These are phyloP conservation scores for Debaryomyces psychrophilus DNA, from an alignment of 1,139 yeast species.

Conservation along the genomic window DNA sequence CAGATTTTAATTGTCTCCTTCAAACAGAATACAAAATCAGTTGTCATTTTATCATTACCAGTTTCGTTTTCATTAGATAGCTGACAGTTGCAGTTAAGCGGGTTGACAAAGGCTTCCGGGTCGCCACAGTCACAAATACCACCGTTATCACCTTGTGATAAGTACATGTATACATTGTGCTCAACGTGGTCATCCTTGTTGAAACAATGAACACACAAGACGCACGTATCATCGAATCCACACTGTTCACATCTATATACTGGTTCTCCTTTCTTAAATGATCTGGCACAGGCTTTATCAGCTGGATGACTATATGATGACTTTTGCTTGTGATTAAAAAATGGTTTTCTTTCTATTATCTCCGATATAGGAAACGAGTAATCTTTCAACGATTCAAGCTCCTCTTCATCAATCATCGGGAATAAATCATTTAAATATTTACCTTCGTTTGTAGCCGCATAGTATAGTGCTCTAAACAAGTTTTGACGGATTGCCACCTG, in stretches of 20 bases:
- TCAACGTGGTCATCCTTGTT: constrained; percentile 65
- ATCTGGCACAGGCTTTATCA: constrained; percentile 61
- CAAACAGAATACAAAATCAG: constrained; percentile 23
- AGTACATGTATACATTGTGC: constrained; percentile 61
- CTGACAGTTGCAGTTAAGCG: constrained; percentile 54
- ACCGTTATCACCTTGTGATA: constrained; percentile 49
- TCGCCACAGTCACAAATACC: constrained; percentile 96
- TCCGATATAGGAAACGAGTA: constrained; percentile 18
- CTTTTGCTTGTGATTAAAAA: constrained; percentile 15
- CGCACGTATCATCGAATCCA: constrained; percentile 76
- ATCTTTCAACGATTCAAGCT: constrained; percentile 20
- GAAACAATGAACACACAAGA: constrained; percentile 70
- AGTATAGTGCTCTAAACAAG: constrained; percentile 33
- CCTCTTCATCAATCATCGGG: constrained; percentile 27
- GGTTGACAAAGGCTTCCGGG: constrained; percentile 69
- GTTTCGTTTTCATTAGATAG: constrained; percentile 14
- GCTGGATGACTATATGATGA: constrained; percentile 28
- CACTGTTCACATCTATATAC: constrained; percentile 68
- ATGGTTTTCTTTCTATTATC: constrained; percentile 16
- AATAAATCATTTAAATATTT: constrained; percentile 27
- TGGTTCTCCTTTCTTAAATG: constrained; percentile 61
- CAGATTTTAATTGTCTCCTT: constrained; percentile 36
- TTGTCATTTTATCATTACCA: constrained; percentile 11
- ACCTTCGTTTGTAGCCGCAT: constrained; percentile 37
- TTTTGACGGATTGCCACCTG: constrained; percentile 20